These are phyloP conservation scores for Elsinoe necatrix DNA, from an alignment of 2,329 filamentous ascomycete genomes.

Conservation along the genomic window DNA sequence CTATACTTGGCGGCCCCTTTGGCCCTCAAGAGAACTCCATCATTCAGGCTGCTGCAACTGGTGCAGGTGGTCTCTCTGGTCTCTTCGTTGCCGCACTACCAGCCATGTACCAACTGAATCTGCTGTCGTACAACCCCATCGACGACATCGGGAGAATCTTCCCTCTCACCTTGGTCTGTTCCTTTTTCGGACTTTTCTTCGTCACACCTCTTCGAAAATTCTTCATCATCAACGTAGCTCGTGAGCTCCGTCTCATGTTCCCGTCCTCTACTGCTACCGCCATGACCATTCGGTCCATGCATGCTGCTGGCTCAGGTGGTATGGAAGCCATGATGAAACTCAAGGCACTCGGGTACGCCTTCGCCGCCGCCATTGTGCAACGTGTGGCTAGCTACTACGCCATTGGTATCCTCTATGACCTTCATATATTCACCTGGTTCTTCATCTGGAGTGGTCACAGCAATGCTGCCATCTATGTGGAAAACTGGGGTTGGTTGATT, in stretches of 20 bases:
- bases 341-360: constrained; percentile 46
- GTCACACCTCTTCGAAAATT: constrained; percentile 55
- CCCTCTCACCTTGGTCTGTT: constrained; percentile 53
- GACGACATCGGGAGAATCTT: constrained; percentile 51
- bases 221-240: constrained; percentile 58
- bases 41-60: constrained; percentile 51
- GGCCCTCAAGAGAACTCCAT: constrained; percentile 57
- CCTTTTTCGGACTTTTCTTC: constrained; percentile 58
- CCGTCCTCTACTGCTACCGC: constrained; percentile 53
- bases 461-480: constrained; percentile 43
- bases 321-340: constrained; percentile 49
- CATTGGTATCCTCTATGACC: constrained; percentile 48
- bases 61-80: constrained; percentile 49
- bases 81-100: constrained; percentile 54
- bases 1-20: constrained; percentile 47
- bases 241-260: constrained; percentile 53
- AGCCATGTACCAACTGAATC: constrained; percentile 50
- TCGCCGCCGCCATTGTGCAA: constrained; percentile 43
- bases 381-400: constrained; percentile 53
- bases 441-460: constrained; percentile 43
- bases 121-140: constrained; percentile 44
- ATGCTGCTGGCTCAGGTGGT: constrained; percentile 46
- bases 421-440: constrained; percentile 39
- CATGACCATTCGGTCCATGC: constrained; percentile 56
- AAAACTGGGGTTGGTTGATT: constrained; percentile 55